Conservation (phyloP, 2,329 filamentous ascomycete genomes). For the Whalleya microplaca region DNA sequence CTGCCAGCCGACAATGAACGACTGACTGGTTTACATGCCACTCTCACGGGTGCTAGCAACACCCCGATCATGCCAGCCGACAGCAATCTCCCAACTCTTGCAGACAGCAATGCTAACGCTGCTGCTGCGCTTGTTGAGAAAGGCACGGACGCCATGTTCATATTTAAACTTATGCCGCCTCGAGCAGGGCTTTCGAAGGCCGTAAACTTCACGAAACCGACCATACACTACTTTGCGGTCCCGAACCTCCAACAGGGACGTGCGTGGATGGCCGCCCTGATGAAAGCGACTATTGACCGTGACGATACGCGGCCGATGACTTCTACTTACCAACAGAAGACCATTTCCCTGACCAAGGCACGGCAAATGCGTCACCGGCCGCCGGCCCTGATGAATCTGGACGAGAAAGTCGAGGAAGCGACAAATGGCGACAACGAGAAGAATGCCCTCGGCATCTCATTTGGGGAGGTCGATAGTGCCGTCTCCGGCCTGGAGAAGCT, state of each 20-base stretch:
- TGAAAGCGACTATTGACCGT: conserved; percentile 98
- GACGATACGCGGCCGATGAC: conserved; percentile 80
- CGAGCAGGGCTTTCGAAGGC: conserved; percentile 84
- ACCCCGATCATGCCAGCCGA: conserved; percentile 61
- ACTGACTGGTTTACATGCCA: conserved; percentile 87
- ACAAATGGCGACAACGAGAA: conserved; percentile 35
- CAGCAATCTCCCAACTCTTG: conserved; percentile 50
- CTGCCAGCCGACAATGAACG: conserved; percentile 90
- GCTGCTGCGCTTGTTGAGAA: conserved; percentile 43
- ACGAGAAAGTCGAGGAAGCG: conserved; percentile 47
- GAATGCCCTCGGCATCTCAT: conserved; percentile 44
- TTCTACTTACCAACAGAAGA: conserved; percentile 95
- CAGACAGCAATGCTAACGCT: conserved; percentile 49
- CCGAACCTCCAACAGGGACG: conserved; percentile 87
- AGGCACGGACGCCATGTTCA: conserved; percentile 79
- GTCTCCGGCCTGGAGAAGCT: conserved; percentile 43
- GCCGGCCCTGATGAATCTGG: conserved; percentile 79
- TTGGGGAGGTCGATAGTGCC: conserved; percentile 44
- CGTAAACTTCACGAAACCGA: conserved; percentile 96
- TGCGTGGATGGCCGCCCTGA: conserved; percentile 96
- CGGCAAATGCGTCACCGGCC: conserved; percentile 86
- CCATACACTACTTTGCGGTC: conserved; percentile 96
- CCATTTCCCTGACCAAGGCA: conserved; percentile 89
- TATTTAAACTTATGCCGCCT: conserved; percentile 96
- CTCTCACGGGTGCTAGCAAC: conserved; percentile 82